Conservation (phyloP, 2,329 filamentous ascomycete genomes). For the Neonectria faginata region DNA sequence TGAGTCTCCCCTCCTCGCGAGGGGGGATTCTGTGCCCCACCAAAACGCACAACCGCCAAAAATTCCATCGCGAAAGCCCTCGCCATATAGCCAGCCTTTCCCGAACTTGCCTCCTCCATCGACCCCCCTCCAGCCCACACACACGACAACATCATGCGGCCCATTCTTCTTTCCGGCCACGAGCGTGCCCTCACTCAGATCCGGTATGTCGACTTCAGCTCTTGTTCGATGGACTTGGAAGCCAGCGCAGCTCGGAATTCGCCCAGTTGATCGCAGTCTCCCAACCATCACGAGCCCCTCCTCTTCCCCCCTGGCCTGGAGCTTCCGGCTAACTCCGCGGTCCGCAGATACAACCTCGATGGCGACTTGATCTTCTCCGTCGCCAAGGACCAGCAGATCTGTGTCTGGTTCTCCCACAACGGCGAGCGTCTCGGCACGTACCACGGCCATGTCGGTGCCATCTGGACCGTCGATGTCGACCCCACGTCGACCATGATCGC, state of each 20-base stretch:
- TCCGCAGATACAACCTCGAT: conserved; percentile 83
- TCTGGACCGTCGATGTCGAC: conserved; percentile 98
- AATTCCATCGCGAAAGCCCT: conserved; percentile 54
- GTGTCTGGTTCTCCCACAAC: conserved; percentile 97
- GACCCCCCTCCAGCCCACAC: conserved; percentile 45
- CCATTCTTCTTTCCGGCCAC: conserved; percentile 95
- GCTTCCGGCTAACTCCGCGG: conserved; percentile 31
- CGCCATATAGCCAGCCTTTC: conserved; percentile 48
- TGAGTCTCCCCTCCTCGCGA: conserved; percentile 34
- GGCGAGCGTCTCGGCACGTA: conserved; percentile 98
- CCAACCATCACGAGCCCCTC: conserved; percentile 7
- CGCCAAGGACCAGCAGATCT: conserved; percentile 95
- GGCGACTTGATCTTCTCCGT: conserved; percentile 97
- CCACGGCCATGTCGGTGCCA: conserved; percentile 94
- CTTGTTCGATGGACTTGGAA: not conserved
- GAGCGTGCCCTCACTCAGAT: conserved; percentile 97
- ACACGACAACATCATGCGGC: conserved; percentile 79
- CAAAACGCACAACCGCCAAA: conserved; percentile 61
- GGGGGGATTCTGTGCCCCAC: conserved; percentile 52
- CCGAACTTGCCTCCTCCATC: conserved; percentile 46
- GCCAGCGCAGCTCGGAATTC: not conserved
- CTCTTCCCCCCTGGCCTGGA: conserved; percentile 14
- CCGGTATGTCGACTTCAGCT: conserved; percentile 67
- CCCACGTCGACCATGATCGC: conserved; percentile 92
- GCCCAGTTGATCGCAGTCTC: not conserved